phyloP scores from a whole-genome alignment of 257 asterid genomes.

The Salvia miltiorrhiza region DNA sequence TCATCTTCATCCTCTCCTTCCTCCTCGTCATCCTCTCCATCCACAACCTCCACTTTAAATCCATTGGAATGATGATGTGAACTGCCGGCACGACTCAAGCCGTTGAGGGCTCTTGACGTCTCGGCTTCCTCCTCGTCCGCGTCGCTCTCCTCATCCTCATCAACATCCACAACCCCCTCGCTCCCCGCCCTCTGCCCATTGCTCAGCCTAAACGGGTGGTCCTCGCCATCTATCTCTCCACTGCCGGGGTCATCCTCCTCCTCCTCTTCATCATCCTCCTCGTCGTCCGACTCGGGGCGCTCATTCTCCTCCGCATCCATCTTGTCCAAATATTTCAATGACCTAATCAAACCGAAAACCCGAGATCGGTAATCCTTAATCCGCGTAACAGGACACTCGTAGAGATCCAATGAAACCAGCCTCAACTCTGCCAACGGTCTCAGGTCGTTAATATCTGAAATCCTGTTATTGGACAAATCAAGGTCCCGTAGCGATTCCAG shows the following conservation, averaged over 20 bases:
- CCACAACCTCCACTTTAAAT: conserved; percentile 44
- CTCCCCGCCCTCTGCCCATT: conserved; percentile 52
- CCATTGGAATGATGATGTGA: conserved; percentile 57
- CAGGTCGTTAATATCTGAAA: conserved; percentile 70
- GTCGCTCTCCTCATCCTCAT: conserved; percentile 85
- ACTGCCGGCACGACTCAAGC: conserved; percentile 25
- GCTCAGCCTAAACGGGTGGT: conserved; percentile 33
- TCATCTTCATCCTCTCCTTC: conserved; percentile 64
- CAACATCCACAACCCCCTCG: conserved; percentile 86
- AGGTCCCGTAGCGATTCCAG: conserved; percentile 73
- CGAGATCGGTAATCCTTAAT: conserved; percentile 83
- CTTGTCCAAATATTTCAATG: conserved; percentile 84
- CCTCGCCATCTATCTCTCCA: conserved; percentile 89
- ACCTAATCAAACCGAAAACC: conserved; percentile 78
- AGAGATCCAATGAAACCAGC: conserved; percentile 87
- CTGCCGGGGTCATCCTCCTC: conserved; percentile 92
- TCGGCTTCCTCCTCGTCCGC: conserved; percentile 87
- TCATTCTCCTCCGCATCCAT: conserved; percentile 93
- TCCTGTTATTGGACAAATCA: conserved; percentile 89
- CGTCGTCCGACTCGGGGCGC: conserved; percentile 93
- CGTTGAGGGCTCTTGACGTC: conserved; percentile 49
- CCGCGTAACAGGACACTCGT: conserved; percentile 90
- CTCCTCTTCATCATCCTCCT: conserved; percentile 64
- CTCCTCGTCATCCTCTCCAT: conserved; percentile 48
- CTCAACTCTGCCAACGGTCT: conserved; percentile 80